phyloP scores from a whole-genome alignment of 2,329 filamentous ascomycete genomes.

The Alternaria triticimaculans region DNA sequence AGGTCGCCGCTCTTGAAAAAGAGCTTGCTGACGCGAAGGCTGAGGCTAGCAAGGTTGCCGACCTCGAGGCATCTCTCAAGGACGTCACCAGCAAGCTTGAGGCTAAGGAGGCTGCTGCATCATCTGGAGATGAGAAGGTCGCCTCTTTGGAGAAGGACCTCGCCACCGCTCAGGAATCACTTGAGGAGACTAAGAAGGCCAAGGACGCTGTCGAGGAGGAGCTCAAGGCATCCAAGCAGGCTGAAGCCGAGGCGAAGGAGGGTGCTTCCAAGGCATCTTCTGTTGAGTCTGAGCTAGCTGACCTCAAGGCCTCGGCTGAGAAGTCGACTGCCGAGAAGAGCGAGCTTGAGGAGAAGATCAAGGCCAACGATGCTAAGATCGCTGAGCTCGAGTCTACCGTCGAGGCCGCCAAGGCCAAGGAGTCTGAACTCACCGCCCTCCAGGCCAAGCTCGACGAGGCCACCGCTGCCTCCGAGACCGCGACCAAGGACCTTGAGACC shows the following conservation, averaged over 20 bases:
- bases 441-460: constrained; percentile 26
- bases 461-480: constrained; percentile 17
- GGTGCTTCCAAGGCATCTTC: constrained; percentile 18
- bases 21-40: constrained; percentile 29
- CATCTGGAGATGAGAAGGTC: constrained; percentile 31
- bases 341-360: constrained; percentile 32
- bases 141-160: constrained; percentile 37
- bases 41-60: constrained; percentile 34
- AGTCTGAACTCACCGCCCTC: constrained; percentile 23
- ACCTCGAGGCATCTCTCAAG: constrained; percentile 31
- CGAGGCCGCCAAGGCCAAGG: constrained; percentile 24
- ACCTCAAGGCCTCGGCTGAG: constrained; percentile 31
- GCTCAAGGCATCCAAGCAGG: constrained; percentile 24
- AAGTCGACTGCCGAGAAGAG: constrained; percentile 30
- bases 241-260: constrained; percentile 25
- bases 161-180: constrained; percentile 28
- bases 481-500: constrained; percentile 25
- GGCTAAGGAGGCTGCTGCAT: constrained; percentile 28
- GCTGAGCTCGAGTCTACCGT: constrained; percentile 27
- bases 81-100: constrained; percentile 26
- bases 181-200: constrained; percentile 27
- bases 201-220: constrained; percentile 30
- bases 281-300: constrained; percentile 25
- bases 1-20: constrained; percentile 18
- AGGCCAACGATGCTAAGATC: constrained; percentile 32